Conservation (phyloP, 306 rosid genomes). For the Lablab purpureus region DNA sequence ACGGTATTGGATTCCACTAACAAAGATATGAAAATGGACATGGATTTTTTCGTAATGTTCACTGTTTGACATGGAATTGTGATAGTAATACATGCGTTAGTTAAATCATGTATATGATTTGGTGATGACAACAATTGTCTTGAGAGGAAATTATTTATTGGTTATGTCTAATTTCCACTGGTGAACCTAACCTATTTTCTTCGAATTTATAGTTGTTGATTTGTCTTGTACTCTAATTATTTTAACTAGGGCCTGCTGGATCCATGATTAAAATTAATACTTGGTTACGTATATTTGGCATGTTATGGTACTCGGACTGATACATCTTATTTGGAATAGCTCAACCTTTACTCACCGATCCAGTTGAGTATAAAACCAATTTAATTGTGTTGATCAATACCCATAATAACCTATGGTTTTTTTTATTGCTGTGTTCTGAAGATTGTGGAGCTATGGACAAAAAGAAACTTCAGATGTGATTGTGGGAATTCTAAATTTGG, state of each 20-base stretch:
- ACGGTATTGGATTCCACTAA: slow-evolving; percentile 34
- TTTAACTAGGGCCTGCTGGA: slow-evolving; percentile 3
- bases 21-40: slow-evolving; percentile 10
- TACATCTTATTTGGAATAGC: not conserved
- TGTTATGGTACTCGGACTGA: slow-evolving; percentile 24
- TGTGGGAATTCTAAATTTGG: slow-evolving; percentile 99
- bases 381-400: slow-evolving; percentile 13
- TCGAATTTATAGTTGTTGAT: slow-evolving; percentile 7
- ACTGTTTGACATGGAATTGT: slow-evolving; percentile 14
- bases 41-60: slow-evolving; percentile 9
- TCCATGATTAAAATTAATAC: slow-evolving; percentile 27
- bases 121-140: slow-evolving; percentile 9
- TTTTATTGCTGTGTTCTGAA: slow-evolving; percentile 48
- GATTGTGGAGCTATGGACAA: slow-evolving; percentile 99
- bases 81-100: slow-evolving; percentile 6
- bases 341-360: not conserved
- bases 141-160: not conserved
- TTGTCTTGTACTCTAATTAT: not conserved
- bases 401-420: slow-evolving; percentile 27
- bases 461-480: slow-evolving; percentile 92
- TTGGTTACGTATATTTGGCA: not conserved
- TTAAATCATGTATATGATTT: slow-evolving; percentile 16
- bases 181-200: not conserved
- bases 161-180: not conserved
- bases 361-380: slow-evolving; percentile 17